Conservation (phyloP, 306 rosid genomes). For the Oxytropis ochrocephala region DNA sequence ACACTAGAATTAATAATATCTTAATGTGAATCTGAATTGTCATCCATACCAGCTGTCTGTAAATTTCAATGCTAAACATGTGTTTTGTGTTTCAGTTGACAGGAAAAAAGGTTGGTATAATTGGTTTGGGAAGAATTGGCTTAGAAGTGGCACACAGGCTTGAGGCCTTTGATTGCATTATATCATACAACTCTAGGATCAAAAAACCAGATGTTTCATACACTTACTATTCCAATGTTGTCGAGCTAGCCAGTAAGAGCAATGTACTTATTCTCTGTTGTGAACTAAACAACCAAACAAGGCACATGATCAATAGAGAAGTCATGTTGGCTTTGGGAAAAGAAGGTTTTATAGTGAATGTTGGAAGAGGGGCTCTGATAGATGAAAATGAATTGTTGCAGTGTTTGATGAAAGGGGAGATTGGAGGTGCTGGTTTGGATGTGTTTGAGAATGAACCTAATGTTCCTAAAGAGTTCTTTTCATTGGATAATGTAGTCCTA, state of each 20-base stretch:
- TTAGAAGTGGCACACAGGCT: constrained; percentile 44
- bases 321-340: constrained; percentile 41
- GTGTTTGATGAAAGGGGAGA: constrained; percentile 13
- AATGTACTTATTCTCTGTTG: constrained; percentile 42
- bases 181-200: constrained; percentile 42
- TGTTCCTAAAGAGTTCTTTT: constrained; percentile 31
- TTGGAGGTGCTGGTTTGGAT: constrained; percentile 46
- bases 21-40: neutral
- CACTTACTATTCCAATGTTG: constrained; percentile 27
- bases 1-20: too few relatives aligned
- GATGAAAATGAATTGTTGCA: constrained; percentile 24
- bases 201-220: constrained; percentile 26
- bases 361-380: constrained; percentile 40
- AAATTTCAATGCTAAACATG: neutral
- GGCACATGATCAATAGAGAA: constrained; percentile 32
- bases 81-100: constrained; percentile 22
- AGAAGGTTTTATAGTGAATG: constrained; percentile 37
- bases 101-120: constrained; percentile 41
- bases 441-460: constrained; percentile 57
- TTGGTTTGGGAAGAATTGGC: constrained; percentile 55
- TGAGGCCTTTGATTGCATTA: constrained; percentile 36
- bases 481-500: constrained; percentile 41
- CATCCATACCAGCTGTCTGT: neutral
- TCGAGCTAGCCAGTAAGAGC: constrained; percentile 35
- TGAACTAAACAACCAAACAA: constrained; percentile 37